Conservation (phyloP, 495 filamentous ascomycete species). For the Penicillium samsonianum region DNA sequence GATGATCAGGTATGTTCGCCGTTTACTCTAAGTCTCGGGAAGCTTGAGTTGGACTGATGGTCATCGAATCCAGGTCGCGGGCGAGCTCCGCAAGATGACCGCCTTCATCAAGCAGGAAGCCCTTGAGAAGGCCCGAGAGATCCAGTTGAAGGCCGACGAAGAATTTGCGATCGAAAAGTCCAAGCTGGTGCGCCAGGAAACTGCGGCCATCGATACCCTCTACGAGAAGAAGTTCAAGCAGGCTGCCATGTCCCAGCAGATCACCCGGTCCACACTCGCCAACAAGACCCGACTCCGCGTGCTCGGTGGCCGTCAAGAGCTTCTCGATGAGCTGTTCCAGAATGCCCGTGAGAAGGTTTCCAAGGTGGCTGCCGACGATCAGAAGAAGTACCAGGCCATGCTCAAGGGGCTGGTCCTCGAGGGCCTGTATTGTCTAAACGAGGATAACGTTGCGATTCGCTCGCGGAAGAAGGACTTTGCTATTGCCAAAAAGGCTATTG, state of each 20-base stretch:
- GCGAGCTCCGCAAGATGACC: conserved; percentile 99
- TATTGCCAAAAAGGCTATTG: conserved; percentile 70
- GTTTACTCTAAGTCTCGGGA: background rate
- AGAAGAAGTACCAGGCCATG: conserved; percentile 68
- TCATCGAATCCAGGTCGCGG: conserved; percentile 65
- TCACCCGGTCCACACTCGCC: conserved; percentile 87
- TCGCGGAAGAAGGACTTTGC: conserved; percentile 78
- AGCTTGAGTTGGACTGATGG: conserved; percentile 19
- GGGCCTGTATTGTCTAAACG: conserved; percentile 83
- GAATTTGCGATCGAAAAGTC: conserved; percentile 98
- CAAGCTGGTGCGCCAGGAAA: conserved; percentile 95
- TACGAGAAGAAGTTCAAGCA: conserved; percentile 99
- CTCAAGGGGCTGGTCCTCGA: conserved; percentile 83
- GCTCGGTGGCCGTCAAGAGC: conserved; percentile 79
- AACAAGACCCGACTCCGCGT: conserved; percentile 93
- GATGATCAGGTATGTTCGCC: conserved; percentile 79
- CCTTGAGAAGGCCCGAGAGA: conserved; percentile 92
- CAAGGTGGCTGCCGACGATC: conserved; percentile 62
- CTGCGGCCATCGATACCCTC: conserved; percentile 80
- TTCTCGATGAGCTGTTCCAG: conserved; percentile 92
- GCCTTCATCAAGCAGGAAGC: conserved; percentile 99
- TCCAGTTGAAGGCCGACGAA: conserved; percentile 95
- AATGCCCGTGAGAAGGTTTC: conserved; percentile 66
- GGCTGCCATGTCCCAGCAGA: conserved; percentile 95
- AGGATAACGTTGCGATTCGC: conserved; percentile 70